Percentiles rank a stretch among this genome's conserved stretches.
Conservation (phyloP, 805 yeast genomes). For the Komagataella pastoris region DNA sequence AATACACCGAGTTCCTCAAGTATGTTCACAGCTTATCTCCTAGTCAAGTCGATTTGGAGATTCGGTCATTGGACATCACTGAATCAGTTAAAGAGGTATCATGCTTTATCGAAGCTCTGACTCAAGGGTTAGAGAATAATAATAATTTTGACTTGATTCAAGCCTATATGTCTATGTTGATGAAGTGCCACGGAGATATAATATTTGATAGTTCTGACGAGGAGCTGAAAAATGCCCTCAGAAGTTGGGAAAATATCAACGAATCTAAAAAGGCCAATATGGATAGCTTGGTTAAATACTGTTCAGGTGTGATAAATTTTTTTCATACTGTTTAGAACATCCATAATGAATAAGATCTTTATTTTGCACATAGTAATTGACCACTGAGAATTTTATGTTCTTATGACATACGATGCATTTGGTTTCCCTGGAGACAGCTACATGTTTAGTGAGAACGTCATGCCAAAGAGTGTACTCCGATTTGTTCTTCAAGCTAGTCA, state of each 20-base stretch:
- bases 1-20: constrained; percentile 37
- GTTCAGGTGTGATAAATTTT: constrained; percentile 66
- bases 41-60: constrained; percentile 70
- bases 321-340: constrained; percentile 29
- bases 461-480: neutral
- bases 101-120: constrained; percentile 54
- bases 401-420: neutral
- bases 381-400: neutral
- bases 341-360: neutral
- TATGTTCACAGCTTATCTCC: constrained; percentile 56
- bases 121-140: constrained; percentile 41
- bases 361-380: neutral
- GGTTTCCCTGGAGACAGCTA: neutral
- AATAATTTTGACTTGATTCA: constrained; percentile 65
- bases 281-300: constrained; percentile 62
- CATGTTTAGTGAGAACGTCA: neutral
- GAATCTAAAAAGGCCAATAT: constrained; percentile 28
- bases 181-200: constrained; percentile 76
- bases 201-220: constrained; percentile 25
- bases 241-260: constrained; percentile 33
- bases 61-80: constrained; percentile 57
- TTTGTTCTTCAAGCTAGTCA: neutral
- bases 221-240: constrained; percentile 28
- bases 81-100: constrained; percentile 59
- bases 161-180: constrained; percentile 64